Evolutionary conservation across 805 yeast genomes (phyloP), one percentile per base, ranked within the genome.

Genomic region (Nakazawaea molendinolei): DNA sequence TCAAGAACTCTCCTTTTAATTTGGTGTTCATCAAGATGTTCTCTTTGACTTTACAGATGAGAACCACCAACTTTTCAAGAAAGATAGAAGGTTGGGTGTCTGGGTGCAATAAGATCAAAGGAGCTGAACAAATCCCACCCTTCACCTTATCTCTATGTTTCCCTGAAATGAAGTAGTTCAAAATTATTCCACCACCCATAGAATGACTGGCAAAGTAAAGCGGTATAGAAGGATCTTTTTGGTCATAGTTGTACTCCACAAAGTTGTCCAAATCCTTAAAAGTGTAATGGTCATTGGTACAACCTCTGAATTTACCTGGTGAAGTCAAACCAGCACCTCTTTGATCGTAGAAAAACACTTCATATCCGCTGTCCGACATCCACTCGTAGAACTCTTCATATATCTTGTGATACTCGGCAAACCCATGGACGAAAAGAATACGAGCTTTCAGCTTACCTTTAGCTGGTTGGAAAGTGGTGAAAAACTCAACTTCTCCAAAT

Each of bases 151-250:
- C n/a, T n/a, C 7, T 63, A 48, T 66, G 57, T 40, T 61, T 69
- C 3, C 89, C 89, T 22, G 52, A 50, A 24, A 74, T 64, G 3
- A 73, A 76, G 51, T 83, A 82, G 53, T 77, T 79, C 39, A 83
- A 58, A 0, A 61, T 62, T 34, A 83, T 74, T 0, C 81, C 89
- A 15, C 90, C 90, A 34, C 95, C 95, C 89, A 84, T 81, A 8
- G 87, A 81, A 45, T 78, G 86, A 1, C 90, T 87, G 49, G 71
- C 61, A 31, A 84, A 49, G 46, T 62, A 68, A 22, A 81, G 46
- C 42, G 70, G 70, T 32, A 61, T 64, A 3, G 39, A 29, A 24
- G 51, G 52, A 5, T 53, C 54, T 12, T 38, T 34, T 20, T 61
- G 60, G 14, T 66, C 63, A 16, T 67, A 47, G 34, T 67, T 68